Base-by-base conservation (phyloP, 139 green algal species). In the Choricystis sp. region DNA sequence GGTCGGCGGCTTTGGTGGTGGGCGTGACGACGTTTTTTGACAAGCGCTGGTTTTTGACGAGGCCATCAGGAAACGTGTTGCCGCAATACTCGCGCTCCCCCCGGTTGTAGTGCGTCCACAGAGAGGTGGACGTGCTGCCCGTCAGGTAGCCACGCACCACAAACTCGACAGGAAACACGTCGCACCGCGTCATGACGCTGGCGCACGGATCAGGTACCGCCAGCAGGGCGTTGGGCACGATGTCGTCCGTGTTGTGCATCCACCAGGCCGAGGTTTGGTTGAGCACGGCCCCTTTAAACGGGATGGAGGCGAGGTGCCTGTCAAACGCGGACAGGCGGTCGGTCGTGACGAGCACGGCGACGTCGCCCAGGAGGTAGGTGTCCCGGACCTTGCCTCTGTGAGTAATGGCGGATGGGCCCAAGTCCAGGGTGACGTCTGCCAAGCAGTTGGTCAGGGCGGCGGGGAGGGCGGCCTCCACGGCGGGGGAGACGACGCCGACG, bases 101-200 rank as follows among this genome's bases (percentile, higher is more conserved):
- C 3, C 63, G 70, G 22, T 80, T 89, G 77, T 99, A 99, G 71
- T 96, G 83, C 22, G 92, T 99, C 93, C 93, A 98, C 31, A 99
- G 73, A 2, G 88, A 96, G 27, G 93, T 99, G 68, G 88, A 83
- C 4, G 93, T 99, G 71, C 74, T 90, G 64, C 92, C 91, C 55
- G 93, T 99, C 74, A 99, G 84, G 83, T 87, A 99, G 29, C 89
- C 93, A 2, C 93, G 67, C 21, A 92, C 85, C 29, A 98, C 92
- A 79, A 97, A 96, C 80, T 99, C 93, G 9, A 99, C 86, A 0
- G 93, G 93, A 69, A 99, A 97, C 3, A 98, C 90, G 0, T 49
- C 65, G 77, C 88, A 96, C 70, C 94, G 94, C 29, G 74, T 69
- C 87, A 96, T 96, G 65, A 99, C 72, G 29, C 83, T 74, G 25